Conservation (phyloP, 2,329 filamentous ascomycete genomes). For the Clonostachys sp. region DNA sequence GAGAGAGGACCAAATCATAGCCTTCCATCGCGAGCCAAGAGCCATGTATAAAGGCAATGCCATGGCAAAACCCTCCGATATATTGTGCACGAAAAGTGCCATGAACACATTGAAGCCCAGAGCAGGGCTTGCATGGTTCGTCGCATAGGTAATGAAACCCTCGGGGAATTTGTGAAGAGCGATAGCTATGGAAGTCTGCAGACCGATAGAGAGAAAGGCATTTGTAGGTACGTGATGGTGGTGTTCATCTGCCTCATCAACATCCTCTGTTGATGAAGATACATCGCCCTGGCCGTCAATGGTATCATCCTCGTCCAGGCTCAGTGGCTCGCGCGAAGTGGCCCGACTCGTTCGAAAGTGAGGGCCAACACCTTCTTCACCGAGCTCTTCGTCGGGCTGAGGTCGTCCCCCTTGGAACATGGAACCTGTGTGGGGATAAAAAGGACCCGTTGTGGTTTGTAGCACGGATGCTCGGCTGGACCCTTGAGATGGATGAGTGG, state of each 20-base stretch:
- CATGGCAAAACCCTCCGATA: slow-evolving; percentile 94
- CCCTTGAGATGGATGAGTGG: slow-evolving; percentile 24
- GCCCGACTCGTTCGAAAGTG: slow-evolving; percentile 27
- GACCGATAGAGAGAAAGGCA: slow-evolving; percentile 88
- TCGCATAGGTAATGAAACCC: slow-evolving; percentile 86
- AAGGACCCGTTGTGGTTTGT: slow-evolving; percentile 33
- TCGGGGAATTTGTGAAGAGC: slow-evolving; percentile 94
- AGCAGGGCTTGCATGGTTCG: slow-evolving; percentile 88
- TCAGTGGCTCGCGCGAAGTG: slow-evolving; percentile 30
- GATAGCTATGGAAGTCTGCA: slow-evolving; percentile 93
- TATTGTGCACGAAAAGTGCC: slow-evolving; percentile 96
- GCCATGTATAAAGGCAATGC: slow-evolving; percentile 91
- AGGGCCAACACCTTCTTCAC: slow-evolving; percentile 19
- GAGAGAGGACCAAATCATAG: slow-evolving; percentile 79
- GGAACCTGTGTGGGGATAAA: slow-evolving; percentile 15
- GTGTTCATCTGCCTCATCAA: slow-evolving; percentile 54
- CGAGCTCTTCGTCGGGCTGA: slow-evolving; percentile 8
- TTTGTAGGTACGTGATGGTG: slow-evolving; percentile 96
- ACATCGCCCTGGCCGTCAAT: slow-evolving; percentile 4
- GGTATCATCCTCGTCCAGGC: slow-evolving; percentile 5
- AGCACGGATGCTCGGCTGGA: slow-evolving; percentile 29
- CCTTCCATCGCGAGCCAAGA: slow-evolving; percentile 71
- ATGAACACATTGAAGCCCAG: slow-evolving; percentile 92
- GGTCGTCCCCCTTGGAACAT: slow-evolving; percentile 15
- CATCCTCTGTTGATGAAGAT: slow-evolving; percentile 10